phyloP scores from a whole-genome alignment of 2,329 filamentous ascomycete species.

The Penicillium sp. region DNA sequence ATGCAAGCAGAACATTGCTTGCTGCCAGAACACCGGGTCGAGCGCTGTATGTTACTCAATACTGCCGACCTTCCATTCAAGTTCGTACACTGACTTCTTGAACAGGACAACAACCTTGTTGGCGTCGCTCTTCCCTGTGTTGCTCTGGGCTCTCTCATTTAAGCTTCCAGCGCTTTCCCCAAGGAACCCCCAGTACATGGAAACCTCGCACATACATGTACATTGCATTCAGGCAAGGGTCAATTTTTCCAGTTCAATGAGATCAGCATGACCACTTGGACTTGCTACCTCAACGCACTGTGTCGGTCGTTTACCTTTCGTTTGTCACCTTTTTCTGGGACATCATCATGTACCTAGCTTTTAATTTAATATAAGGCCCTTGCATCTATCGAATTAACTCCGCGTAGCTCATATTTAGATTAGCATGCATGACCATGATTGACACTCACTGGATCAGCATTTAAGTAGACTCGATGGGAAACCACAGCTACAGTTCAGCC shows the following conservation, averaged over 20 bases:
- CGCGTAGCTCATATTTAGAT: background rate
- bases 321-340: slow-evolving; percentile 8
- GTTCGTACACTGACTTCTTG: slow-evolving; percentile 2
- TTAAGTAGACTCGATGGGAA: too few species aligned
- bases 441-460: too few species aligned
- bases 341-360: slow-evolving; percentile 12
- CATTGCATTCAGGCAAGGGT: background rate
- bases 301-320: slow-evolving; percentile 12
- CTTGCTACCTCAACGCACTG: background rate
- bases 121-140: slow-evolving; percentile 33
- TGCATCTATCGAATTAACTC: background rate
- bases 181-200: background rate
- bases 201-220: background rate
- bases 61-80: background rate
- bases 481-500: too few species aligned
- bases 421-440: background rate
- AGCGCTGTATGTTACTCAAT: slow-evolving; percentile 18
- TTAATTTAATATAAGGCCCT: background rate
- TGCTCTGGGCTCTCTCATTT: slow-evolving; percentile 31
- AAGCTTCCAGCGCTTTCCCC: slow-evolving; percentile 10
- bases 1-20: slow-evolving; percentile 34
- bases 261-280: background rate
- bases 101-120: slow-evolving; percentile 28
- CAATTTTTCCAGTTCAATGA: background rate
- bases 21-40: slow-evolving; percentile 29